phyloP scores from a whole-genome alignment of 257 asterid genomes.

The Fraxinus excelsior region DNA sequence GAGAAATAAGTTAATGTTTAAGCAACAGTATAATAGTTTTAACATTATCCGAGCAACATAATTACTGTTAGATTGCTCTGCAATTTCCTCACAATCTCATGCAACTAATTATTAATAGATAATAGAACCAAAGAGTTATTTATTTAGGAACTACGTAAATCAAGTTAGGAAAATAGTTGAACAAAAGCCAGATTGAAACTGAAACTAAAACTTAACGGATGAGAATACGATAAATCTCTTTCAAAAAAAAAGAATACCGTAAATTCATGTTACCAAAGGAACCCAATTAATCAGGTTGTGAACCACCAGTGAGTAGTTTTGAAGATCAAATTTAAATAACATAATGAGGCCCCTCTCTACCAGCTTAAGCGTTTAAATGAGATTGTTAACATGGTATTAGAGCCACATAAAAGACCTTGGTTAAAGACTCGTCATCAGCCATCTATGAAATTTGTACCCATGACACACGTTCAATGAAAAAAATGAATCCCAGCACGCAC shows the following conservation, averaged over 20 bases:
- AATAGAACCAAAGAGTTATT: slow-evolving; percentile 10
- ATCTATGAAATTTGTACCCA: neutral
- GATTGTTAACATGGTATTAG: neutral
- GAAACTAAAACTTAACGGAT: neutral
- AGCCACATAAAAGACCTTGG: neutral
- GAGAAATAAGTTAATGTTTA: neutral
- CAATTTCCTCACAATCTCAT: neutral
- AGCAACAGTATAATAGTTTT: neutral
- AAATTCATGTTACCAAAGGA: slow-evolving; percentile 9
- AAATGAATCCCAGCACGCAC: neutral
- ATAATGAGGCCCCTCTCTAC: neutral
- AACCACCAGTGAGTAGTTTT: neutral
- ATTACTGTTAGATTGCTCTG: slow-evolving; percentile 1
- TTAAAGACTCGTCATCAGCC: neutral
- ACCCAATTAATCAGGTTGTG: neutral
- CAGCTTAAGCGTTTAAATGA: neutral
- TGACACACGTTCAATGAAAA: neutral
- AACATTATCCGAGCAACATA: neutral
- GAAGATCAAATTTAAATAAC: neutral
- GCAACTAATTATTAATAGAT: slow-evolving; percentile 4
- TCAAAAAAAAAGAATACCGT: too few relatives aligned
- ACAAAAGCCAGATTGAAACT: neutral
- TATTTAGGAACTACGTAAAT: neutral
- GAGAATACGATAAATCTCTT: slow-evolving; percentile 3
- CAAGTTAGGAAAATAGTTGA: slow-evolving; percentile 14